Evolutionary conservation across 805 yeast species (phyloP), one percentile per base, ranked within the genome.

Genomic region (Saturnispora kantuleensis): DNA sequence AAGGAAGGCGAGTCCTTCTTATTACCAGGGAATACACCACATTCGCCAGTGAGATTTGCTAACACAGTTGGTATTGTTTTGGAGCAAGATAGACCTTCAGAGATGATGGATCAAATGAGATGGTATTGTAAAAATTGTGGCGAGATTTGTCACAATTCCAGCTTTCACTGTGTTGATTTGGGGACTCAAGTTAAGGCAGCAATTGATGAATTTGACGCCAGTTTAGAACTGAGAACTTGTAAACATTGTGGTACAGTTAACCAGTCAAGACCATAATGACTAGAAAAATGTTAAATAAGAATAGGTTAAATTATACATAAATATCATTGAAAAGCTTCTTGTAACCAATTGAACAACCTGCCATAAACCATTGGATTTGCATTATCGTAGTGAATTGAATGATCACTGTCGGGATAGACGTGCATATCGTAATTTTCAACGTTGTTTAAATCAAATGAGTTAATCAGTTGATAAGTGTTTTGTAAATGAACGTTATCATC

Each of bases 381-480:
- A 59, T 87, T 86, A 63, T 93, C 94, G 59, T 71, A 79, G 41
- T 62, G 63, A 38, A 93, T 90, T 39, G 81, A 71, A 60, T 93
- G 98, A 57, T 89, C 90, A 18, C 95, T 84, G 60, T 93, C 98
- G 0, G 98, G 97, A 65, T 81, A 93, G 11, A 88, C 73, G 53
- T 81, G 88, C 66, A 88, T 70, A 56, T 93, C 98, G 57, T 79
- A 93, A 57, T 84, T 84, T 46, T 76, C 79, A n/a, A 83, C 73
- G 8, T 49, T 51, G 30, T 54, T 49, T 39, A 65, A 33, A 54
- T 82, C 75, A 46, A 84, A 69, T 21, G 73, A 60, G 56, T 84
- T 89, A 10, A 84, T 45, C 10, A 84, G 65, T 56, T 73, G 72
- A 47, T 74, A 68, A 2, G 84, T 73, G 57, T 84, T 84, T 55